A percentile compares a stretch with the other conserved stretches of the same genome.
Evolutionary conservation across 495 filamentous ascomycete genomes (phyloP).

Genomic region (Immersiella caudata): DNA sequence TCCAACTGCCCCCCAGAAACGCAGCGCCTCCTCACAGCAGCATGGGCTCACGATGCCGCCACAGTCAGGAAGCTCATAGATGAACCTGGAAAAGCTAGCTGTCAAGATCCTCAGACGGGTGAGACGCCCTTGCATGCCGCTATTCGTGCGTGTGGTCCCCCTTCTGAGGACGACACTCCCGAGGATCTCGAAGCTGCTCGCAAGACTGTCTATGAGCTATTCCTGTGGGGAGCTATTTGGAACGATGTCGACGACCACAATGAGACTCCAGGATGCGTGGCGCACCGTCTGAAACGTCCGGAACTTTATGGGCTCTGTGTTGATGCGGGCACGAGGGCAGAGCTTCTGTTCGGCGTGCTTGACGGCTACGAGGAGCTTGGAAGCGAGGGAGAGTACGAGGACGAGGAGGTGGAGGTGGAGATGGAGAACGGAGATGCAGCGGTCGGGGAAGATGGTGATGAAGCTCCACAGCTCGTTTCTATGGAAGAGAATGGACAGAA

Average conservation of each 20-base stretch:
- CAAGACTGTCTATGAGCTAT: conserved; percentile 71
- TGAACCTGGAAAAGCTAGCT: conserved; percentile 64
- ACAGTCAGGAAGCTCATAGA: conserved; percentile 75
- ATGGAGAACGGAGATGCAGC: conserved; percentile 28
- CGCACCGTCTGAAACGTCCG: conserved; percentile 66
- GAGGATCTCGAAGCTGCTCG: conserved; percentile 58
- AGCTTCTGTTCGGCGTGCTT: conserved; percentile 76
- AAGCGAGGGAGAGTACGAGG: conserved; percentile 64
- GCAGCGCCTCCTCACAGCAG: conserved; percentile 70
- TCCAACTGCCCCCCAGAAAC: conserved; percentile 47
- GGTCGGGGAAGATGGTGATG: conserved; percentile 43
- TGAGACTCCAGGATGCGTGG: conserved; percentile 92
- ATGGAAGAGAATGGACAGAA: conserved; percentile 25
- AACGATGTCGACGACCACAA: conserved; percentile 84
- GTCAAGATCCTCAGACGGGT: conserved; percentile 82
- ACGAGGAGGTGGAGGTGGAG: conserved; percentile 46
- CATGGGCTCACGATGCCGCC: conserved; percentile 78
- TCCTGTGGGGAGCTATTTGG: conserved; percentile 93
- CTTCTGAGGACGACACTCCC: conserved; percentile 38
- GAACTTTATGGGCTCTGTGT: conserved; percentile 84
- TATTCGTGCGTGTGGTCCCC: conserved; percentile 76
- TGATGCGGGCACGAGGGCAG: conserved; percentile 88
- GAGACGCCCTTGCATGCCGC: conserved; percentile 88
- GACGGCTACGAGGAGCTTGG: conserved; percentile 76
- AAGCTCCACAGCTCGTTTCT: conserved; percentile 37